Evolutionary conservation across 352 stramenopile genomes (phyloP), one percentile per base, ranked within the genome.

Genomic region (Pythium vanterpoolii): DNA sequence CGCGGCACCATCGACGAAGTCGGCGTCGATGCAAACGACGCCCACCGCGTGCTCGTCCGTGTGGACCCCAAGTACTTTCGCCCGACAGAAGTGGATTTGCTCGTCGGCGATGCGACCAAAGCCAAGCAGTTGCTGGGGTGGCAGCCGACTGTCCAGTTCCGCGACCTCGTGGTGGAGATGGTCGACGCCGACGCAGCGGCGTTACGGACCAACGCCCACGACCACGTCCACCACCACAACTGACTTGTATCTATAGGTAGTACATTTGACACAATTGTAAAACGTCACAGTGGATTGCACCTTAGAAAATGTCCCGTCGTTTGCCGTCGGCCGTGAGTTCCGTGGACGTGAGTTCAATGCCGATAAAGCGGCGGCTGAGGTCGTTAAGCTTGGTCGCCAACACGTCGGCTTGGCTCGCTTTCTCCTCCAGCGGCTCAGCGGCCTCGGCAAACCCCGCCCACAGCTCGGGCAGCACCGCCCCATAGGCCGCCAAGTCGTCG

Each of bases 51-150:
- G 26, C 69, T 99, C 24, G 96, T 99, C 26, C 83, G 85, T 31
- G 89, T 99, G 38, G 97, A 99, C 62, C 91, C 93, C 33, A 85
- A 86, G 60, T 99, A 99, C 74, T 99, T 99, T 80, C 95, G 97
- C 26, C 97, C 97, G 21, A 98, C 96, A 3, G 97, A 99, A 72
- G 97, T 99, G 5, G 97, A 99, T 64, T 71, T 98, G 30, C 78
- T 99, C 7, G 80, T 99, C 21, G 97, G 97, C 16, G 90, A 99
- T 56, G 90, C 96, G n/a, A 74, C 68, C 33, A 99, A 99, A 65
- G 97, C 96, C 0, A 86, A 96, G 38, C 70, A 69, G 2, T 72
- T 95, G 51, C 71, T 99, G 26, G 86, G 83, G 24, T 99, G 97
- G 97, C 71, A 82, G 38, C 90, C 96, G 19, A 90, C 80, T 14